phyloP scores from a whole-genome alignment of 805 yeast species.

The Ogataea zsoltii region DNA sequence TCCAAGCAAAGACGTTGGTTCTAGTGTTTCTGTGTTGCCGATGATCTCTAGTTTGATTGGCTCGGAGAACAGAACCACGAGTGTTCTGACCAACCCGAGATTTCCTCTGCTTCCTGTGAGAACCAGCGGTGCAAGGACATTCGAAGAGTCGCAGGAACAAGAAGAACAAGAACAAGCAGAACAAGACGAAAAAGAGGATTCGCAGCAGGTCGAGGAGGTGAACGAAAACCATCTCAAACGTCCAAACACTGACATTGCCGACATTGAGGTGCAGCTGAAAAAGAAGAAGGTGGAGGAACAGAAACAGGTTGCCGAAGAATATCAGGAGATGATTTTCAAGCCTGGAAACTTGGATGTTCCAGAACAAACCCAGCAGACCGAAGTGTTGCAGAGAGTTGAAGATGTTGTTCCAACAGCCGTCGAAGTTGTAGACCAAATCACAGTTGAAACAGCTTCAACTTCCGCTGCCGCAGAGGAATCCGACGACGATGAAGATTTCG shows the following conservation, averaged over 20 bases:
- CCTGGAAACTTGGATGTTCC: conserved; percentile 11
- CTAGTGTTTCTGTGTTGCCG: conserved; percentile 63
- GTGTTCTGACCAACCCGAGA: conserved; percentile 72
- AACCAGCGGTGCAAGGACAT: background rate
- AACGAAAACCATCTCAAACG: background rate
- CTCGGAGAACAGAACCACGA: conserved; percentile 48
- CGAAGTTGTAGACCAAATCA: background rate
- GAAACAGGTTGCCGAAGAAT: conserved; percentile 9
- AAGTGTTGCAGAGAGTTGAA: conserved; percentile 1
- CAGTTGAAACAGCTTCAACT: background rate
- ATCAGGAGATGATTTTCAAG: conserved; percentile 21
- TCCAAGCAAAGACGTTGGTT: conserved; percentile 58
- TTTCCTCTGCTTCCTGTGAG: conserved; percentile 51
- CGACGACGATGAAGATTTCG: conserved; percentile 36
- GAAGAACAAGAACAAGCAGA: conserved; percentile 13
- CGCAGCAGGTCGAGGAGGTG: conserved; percentile 14
- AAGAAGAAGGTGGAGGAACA: conserved; percentile 16
- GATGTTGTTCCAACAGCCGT: background rate
- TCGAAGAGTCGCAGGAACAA: conserved; percentile 8
- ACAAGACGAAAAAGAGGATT: background rate
- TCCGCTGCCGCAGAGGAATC: conserved; percentile 15
- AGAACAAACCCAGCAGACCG: conserved; percentile 3
- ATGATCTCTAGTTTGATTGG: conserved; percentile 57
- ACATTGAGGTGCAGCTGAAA: conserved; percentile 11
- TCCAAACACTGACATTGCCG: conserved; percentile 7